Percentiles rank a stretch among this genome's conserved stretches.
phyloP scores from a whole-genome alignment of 352 stramenopile species.

The Pseudoperonospora humuli region DNA sequence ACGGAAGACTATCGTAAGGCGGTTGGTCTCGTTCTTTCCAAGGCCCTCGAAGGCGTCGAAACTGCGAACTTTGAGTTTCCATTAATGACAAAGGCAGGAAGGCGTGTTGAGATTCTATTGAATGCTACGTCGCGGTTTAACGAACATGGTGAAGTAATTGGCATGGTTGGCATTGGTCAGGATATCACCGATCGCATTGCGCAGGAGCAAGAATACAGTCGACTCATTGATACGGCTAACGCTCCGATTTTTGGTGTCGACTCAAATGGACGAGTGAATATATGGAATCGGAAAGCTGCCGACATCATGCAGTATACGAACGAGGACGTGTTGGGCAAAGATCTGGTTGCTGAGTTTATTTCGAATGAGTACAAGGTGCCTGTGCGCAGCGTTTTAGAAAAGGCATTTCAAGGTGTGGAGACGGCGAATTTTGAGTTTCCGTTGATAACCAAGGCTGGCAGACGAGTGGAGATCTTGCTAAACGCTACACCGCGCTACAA shows the following conservation, averaged over 20 bases:
- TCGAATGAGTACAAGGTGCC: slow-evolving; percentile 32
- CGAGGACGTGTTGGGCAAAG: slow-evolving; percentile 71
- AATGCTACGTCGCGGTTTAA: slow-evolving; percentile 62
- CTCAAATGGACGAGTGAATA: slow-evolving; percentile 50
- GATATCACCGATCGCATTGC: slow-evolving; percentile 55
- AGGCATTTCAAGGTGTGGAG: slow-evolving; percentile 33
- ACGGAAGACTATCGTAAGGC: slow-evolving; percentile 45
- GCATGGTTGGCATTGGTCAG: slow-evolving; percentile 61
- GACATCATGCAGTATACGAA: slow-evolving; percentile 80
- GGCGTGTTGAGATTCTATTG: slow-evolving; percentile 61
- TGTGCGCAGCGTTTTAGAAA: slow-evolving; percentile 28
- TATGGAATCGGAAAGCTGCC: slow-evolving; percentile 81
- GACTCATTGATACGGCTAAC: slow-evolving; percentile 62
- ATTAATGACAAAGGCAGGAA: slow-evolving; percentile 59
- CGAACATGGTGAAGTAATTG: slow-evolving; percentile 52
- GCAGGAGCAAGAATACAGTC: slow-evolving; percentile 46
- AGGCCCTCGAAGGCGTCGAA: slow-evolving; percentile 40
- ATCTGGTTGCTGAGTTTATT: slow-evolving; percentile 74
- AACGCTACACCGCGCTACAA: slow-evolving; percentile 57
- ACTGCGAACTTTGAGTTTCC: slow-evolving; percentile 69
- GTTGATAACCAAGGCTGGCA: slow-evolving; percentile 46
- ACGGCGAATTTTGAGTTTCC: slow-evolving; percentile 60
- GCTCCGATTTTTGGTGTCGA: slow-evolving; percentile 67
- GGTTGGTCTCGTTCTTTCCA: slow-evolving; percentile 39
- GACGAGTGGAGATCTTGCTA: slow-evolving; percentile 46